These are phyloP conservation scores for Trichoderma pleuroti DNA, from an alignment of 2,329 filamentous ascomycete species.

Conservation along the genomic window DNA sequence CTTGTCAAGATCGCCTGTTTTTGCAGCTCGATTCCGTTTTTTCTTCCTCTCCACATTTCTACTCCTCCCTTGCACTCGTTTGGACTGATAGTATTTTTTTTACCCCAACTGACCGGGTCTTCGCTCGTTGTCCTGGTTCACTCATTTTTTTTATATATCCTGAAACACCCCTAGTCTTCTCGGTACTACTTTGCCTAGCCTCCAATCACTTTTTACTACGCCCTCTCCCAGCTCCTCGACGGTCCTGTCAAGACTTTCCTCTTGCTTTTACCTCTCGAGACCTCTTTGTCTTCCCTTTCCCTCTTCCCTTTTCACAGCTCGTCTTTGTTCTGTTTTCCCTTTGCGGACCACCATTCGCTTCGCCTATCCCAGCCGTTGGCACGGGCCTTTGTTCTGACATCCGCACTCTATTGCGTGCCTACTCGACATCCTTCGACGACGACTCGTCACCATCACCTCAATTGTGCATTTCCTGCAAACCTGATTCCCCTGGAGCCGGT, in stretches of 20 bases:
- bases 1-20: slow-evolving; percentile 12
- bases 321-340: not conserved
- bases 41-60: slow-evolving; percentile 10
- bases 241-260: not conserved
- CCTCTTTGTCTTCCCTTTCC: not conserved
- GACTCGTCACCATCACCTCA: not conserved
- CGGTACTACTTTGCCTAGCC: slow-evolving; percentile 24
- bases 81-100: slow-evolving; percentile 1
- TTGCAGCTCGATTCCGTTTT: not conserved
- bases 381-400: not conserved
- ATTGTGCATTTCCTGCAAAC: not conserved
- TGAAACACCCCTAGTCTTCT: slow-evolving; percentile 22
- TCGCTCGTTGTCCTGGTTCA: slow-evolving; percentile 16
- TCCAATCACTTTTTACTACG: slow-evolving; percentile 13
- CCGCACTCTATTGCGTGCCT: not conserved
- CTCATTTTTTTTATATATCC: slow-evolving; percentile 20
- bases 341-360: slow-evolving; percentile 22
- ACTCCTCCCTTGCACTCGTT: slow-evolving; percentile 9
- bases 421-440: not conserved
- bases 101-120: slow-evolving; percentile 3
- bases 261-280: not conserved
- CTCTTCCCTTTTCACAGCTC: not conserved
- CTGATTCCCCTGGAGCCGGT: slow-evolving; percentile 20
- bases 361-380: slow-evolving; percentile 14
- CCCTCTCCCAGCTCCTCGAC: not conserved